Evolutionary conservation across 805 yeast genomes (phyloP).

Genomic region (Blastobotrys chiropterorum): DNA sequence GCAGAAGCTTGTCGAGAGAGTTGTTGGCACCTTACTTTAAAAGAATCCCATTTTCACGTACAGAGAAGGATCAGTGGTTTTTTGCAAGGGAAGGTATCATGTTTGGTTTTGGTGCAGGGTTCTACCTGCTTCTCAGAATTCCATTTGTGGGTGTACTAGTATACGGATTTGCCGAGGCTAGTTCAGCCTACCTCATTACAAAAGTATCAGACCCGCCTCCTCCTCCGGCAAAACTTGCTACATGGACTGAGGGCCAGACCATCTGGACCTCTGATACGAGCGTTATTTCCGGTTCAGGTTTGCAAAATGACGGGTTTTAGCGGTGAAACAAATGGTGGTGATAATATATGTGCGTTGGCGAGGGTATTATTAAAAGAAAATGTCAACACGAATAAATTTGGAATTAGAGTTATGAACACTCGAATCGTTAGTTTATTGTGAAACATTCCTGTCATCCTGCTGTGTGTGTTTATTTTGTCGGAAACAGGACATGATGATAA

Average conservation of each 20-base stretch:
- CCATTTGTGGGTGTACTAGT: constrained; percentile 44
- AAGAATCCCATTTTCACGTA: constrained; percentile 37
- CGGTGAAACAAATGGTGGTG: background rate
- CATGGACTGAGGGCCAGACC: constrained; percentile 29
- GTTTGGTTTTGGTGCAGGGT: constrained; percentile 49
- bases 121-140: constrained; percentile 37
- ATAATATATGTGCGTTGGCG: background rate
- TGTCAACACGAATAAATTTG: background rate
- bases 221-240: constrained; percentile 14
- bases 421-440: background rate
- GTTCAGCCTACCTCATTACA: constrained; percentile 48
- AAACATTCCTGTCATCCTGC: too few relatives aligned
- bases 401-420: background rate
- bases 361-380: background rate
- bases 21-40: constrained; percentile 47
- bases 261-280: constrained; percentile 24
- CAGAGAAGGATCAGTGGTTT: constrained; percentile 45
- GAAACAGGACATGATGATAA: too few relatives aligned
- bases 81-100: constrained; percentile 49
- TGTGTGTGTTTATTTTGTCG: too few relatives aligned
- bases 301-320: constrained; percentile 8
- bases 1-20: constrained; percentile 39
- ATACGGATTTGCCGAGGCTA: constrained; percentile 48
- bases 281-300: background rate
- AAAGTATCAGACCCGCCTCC: constrained; percentile 47